Evolutionary conservation across 129 eudicot species (phyloP).

Genomic region (Silybum marianum): DNA sequence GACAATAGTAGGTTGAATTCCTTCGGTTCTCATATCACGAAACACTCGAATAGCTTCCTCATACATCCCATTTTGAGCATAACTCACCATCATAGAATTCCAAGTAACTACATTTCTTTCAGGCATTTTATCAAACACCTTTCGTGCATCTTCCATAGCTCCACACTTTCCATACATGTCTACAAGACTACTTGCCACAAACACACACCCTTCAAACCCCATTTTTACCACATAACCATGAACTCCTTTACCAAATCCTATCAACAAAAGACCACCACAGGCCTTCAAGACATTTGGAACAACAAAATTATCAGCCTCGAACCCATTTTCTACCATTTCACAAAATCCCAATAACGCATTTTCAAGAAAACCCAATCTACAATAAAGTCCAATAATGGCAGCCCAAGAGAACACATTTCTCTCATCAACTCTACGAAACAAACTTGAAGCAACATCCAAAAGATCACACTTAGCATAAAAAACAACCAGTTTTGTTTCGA

Average conservation of each 20-base stretch:
- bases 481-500: constrained; percentile 62
- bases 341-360: constrained; percentile 44
- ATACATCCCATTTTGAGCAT: constrained; percentile 62
- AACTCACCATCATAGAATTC: constrained; percentile 70
- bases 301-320: constrained; percentile 71
- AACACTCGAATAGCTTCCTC: constrained; percentile 58
- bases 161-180: constrained; percentile 91
- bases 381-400: constrained; percentile 65
- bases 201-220: constrained; percentile 68
- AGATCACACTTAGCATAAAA: constrained; percentile 65
- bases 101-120: constrained; percentile 67
- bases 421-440: constrained; percentile 39
- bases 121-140: constrained; percentile 69
- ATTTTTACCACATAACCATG: constrained; percentile 69
- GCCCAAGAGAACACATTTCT: constrained; percentile 77
- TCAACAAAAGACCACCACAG: constrained; percentile 54
- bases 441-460: constrained; percentile 35
- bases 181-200: constrained; percentile 71
- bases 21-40: constrained; percentile 58
- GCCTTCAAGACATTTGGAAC: constrained; percentile 88
- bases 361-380: constrained; percentile 42
- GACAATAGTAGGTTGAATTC: constrained; percentile 55
- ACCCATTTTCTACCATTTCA: constrained; percentile 56
- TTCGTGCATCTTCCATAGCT: constrained; percentile 45
- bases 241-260: constrained; percentile 66